These are phyloP conservation scores for Kodamaea sp. DNA, from an alignment of 1,139 yeast genomes.

Conservation along the genomic window DNA sequence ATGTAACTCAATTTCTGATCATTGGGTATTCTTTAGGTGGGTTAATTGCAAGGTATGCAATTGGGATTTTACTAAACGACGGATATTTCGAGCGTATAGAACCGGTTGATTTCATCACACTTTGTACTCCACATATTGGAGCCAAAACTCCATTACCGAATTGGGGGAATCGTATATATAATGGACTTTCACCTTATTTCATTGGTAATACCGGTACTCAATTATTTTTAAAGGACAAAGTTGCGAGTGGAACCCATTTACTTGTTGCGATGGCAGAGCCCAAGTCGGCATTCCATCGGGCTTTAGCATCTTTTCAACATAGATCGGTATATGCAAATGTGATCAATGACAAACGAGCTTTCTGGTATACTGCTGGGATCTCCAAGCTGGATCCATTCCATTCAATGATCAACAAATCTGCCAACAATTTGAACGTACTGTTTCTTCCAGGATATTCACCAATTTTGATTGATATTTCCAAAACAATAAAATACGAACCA, in stretches of 20 bases:
- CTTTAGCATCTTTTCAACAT: slow-evolving; percentile 48
- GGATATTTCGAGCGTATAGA: slow-evolving; percentile 47
- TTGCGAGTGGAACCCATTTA: slow-evolving; percentile 38
- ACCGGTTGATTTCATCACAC: slow-evolving; percentile 65
- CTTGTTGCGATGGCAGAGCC: slow-evolving; percentile 64
- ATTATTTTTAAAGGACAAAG: slow-evolving; percentile 57
- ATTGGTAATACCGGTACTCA: slow-evolving; percentile 72
- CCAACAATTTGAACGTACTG: slow-evolving; percentile 39
- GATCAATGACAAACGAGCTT: slow-evolving; percentile 72
- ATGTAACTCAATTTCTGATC: slow-evolving; percentile 57
- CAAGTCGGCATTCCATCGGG: slow-evolving; percentile 55
- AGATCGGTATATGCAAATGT: slow-evolving; percentile 67
- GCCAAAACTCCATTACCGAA: slow-evolving; percentile 59
- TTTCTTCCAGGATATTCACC: slow-evolving; percentile 52
- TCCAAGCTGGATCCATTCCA: slow-evolving; percentile 61
- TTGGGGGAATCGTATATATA: slow-evolving; percentile 32
- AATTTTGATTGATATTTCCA: slow-evolving; percentile 45
- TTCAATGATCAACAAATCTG: slow-evolving; percentile 36
- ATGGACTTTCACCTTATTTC: slow-evolving; percentile 55
- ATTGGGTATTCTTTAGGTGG: slow-evolving; percentile 87
- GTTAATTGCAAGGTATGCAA: slow-evolving; percentile 67
- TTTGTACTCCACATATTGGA: slow-evolving; percentile 84
- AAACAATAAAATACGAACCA: slow-evolving; percentile 24
- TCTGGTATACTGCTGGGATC: slow-evolving; percentile 80
- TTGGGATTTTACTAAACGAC: slow-evolving; percentile 60